phyloP scores from a whole-genome alignment of 2,329 filamentous ascomycete genomes.

The Seiridium unicorne region DNA sequence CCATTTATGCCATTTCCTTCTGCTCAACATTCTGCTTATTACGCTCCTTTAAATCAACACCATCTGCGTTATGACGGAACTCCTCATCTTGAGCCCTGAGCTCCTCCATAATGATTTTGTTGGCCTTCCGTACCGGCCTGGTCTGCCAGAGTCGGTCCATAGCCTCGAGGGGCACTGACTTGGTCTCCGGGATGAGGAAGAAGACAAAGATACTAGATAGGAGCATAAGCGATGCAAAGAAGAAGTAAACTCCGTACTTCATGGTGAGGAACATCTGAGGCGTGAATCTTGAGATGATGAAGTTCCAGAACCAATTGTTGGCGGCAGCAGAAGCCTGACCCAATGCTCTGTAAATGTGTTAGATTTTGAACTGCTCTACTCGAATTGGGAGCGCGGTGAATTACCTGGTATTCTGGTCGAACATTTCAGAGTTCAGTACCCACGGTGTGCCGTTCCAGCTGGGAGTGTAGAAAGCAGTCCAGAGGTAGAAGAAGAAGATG shows the following conservation, averaged over 20 bases:
- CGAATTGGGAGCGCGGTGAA: not conserved
- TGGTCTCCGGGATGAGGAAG: constrained; percentile 66
- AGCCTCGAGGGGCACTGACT: constrained; percentile 61
- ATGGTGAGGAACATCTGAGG: constrained; percentile 61
- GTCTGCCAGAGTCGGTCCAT: constrained; percentile 62
- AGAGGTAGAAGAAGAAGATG: constrained; percentile 73
- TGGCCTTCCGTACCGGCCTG: constrained; percentile 43
- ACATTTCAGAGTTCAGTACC: constrained; percentile 76
- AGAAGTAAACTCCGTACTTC: constrained; percentile 66
- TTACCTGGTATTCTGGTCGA: constrained; percentile 63
- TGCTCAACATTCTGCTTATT: constrained; percentile 11
- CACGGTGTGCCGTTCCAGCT: constrained; percentile 74
- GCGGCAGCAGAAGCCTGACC: constrained; percentile 71
- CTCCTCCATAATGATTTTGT: constrained; percentile 42
- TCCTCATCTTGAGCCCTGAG: constrained; percentile 33
- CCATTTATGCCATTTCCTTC: constrained; percentile 1
- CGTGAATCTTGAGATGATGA: constrained; percentile 66
- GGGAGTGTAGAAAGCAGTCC: constrained; percentile 70
- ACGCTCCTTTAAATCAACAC: constrained; percentile 13
- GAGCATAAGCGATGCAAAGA: constrained; percentile 65
- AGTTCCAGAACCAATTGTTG: constrained; percentile 74
- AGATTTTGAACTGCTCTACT: not conserved
- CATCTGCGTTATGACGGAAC: constrained; percentile 26
- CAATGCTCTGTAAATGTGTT: constrained; percentile 40
- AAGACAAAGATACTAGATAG: constrained; percentile 57